Percentiles rank a stretch among this genome's conserved stretches.
These are phyloP conservation scores for Ganoderma resinaceum DNA, from an alignment of 1,284 basidiomycete species.

Conservation along the genomic window DNA sequence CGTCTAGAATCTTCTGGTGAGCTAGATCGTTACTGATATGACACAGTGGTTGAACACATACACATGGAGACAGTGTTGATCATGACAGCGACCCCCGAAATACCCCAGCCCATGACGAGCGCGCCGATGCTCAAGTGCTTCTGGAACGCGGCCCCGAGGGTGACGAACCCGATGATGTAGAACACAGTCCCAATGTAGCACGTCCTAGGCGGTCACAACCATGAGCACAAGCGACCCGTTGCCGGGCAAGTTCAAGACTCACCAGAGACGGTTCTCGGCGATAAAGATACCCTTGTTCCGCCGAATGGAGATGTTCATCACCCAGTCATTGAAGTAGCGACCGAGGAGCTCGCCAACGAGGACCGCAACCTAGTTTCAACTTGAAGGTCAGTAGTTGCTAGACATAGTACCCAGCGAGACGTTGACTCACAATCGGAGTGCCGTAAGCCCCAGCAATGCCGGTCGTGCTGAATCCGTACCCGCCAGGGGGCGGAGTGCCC, in stretches of 20 bases:
- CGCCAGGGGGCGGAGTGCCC: slow-evolving; percentile 60
- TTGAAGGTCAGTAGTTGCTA: neutral
- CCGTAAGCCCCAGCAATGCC: slow-evolving; percentile 64
- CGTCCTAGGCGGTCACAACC: slow-evolving; percentile 49
- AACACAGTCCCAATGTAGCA: slow-evolving; percentile 69
- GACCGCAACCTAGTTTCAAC: slow-evolving; percentile 56
- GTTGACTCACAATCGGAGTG: slow-evolving; percentile 62
- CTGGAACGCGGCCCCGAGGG: slow-evolving; percentile 65
- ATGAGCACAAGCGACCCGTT: neutral
- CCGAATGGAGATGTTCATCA: slow-evolving; percentile 62
- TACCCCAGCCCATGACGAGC: slow-evolving; percentile 73
- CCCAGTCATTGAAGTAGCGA: slow-evolving; percentile 71
- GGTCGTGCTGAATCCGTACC: slow-evolving; percentile 63
- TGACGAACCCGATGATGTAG: slow-evolving; percentile 69
- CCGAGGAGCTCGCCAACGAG: slow-evolving; percentile 75
- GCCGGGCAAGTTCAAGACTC: slow-evolving; percentile 26
- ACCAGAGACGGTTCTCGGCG: slow-evolving; percentile 76
- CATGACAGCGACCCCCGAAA: slow-evolving; percentile 66
- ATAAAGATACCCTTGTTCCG: slow-evolving; percentile 75
- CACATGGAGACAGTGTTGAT: slow-evolving; percentile 71
- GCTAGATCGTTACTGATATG: neutral
- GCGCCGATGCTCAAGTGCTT: slow-evolving; percentile 62
- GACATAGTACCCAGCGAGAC: neutral
- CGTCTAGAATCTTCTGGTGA: slow-evolving; percentile 45
- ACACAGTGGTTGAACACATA: slow-evolving; percentile 40